phyloP scores from a whole-genome alignment of 2,329 filamentous ascomycete genomes.

The Gremmenia infestans region DNA sequence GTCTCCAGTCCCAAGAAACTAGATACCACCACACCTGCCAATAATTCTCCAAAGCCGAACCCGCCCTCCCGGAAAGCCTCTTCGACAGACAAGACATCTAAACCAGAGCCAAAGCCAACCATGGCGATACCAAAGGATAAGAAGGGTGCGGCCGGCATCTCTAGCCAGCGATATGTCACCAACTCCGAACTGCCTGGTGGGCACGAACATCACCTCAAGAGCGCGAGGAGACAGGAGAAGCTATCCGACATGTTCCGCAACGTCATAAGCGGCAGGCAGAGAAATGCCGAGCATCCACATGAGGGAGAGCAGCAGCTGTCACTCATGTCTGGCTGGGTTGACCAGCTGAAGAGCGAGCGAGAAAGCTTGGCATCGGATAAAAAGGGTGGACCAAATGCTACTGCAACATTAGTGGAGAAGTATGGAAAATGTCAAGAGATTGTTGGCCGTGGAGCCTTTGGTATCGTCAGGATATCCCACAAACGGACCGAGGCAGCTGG shows the following conservation, averaged over 20 bases:
- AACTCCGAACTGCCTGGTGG: constrained; percentile 54
- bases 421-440: constrained; percentile 99
- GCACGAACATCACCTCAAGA: constrained; percentile 86
- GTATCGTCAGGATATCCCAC: constrained; percentile 95
- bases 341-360: constrained; percentile 84
- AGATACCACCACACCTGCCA: constrained; percentile 10
- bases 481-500: constrained; percentile 78
- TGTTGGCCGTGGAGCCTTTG: constrained; percentile 92
- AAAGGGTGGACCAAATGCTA: constrained; percentile 68
- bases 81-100: constrained; percentile 36
- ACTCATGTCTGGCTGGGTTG: constrained; percentile 92
- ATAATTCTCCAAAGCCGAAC: constrained; percentile 31
- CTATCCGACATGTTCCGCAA: constrained; percentile 86
- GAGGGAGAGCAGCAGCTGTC: constrained; percentile 77
- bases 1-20: constrained; percentile 33
- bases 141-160: constrained; percentile 18
- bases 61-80: constrained; percentile 42
- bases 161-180: constrained; percentile 44
- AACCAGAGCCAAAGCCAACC: constrained; percentile 28
- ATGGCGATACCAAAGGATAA: constrained; percentile 28
- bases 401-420: constrained; percentile 83
- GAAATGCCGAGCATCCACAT: constrained; percentile 56
- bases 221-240: constrained; percentile 89
- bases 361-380: constrained; percentile 71
- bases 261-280: constrained; percentile 75